A percentile compares a stretch with the other conserved stretches of the same genome.
These are phyloP conservation scores for Sphaerosporella brunnea DNA, from an alignment of 495 filamentous ascomycete genomes.

Conservation along the genomic window DNA sequence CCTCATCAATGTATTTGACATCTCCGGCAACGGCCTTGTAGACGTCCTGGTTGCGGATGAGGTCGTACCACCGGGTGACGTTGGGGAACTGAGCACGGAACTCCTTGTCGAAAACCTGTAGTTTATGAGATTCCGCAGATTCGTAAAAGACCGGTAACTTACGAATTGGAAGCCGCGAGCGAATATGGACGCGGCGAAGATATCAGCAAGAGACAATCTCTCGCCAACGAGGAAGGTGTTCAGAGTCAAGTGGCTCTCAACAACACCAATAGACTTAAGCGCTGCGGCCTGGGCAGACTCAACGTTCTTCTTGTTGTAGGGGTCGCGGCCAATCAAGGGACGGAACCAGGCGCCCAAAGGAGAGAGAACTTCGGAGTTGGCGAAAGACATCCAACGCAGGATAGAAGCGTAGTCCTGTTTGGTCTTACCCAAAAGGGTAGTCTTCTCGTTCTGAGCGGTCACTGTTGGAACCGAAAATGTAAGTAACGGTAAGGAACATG, in stretches of 20 bases:
- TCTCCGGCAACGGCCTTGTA: conserved; percentile 62
- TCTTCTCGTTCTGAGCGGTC: conserved; percentile 99
- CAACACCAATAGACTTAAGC: conserved; percentile 45
- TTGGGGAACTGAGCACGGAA: conserved; percentile 67
- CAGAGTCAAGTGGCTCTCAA: conserved; percentile 72
- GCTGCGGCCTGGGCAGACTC: conserved; percentile 55
- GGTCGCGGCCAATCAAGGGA: conserved; percentile 61
- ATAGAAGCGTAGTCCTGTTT: conserved; percentile 99
- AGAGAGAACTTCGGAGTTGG: conserved; percentile 68
- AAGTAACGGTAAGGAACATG: no score
- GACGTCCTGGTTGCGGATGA: conserved; percentile 75
- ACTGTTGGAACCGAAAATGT: no score
- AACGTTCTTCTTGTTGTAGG: conserved; percentile 95
- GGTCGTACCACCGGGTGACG: conserved; percentile 83
- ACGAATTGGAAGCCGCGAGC: conserved; percentile 2
- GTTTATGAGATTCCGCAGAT: conserved; percentile 9
- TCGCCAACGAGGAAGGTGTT: conserved; percentile 97
- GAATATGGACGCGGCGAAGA: conserved; percentile 56
- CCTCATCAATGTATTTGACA: conserved; percentile 61
- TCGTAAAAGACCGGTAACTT: not conserved
- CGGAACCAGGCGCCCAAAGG: conserved; percentile 68
- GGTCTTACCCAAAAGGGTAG: conserved; percentile 93
- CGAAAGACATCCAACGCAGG: conserved; percentile 88
- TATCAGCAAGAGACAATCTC: conserved; percentile 87
- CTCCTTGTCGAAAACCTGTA: conserved; percentile 59